phyloP scores from a whole-genome alignment of 257 asterid species.

The Gynochthodes officinalis region DNA sequence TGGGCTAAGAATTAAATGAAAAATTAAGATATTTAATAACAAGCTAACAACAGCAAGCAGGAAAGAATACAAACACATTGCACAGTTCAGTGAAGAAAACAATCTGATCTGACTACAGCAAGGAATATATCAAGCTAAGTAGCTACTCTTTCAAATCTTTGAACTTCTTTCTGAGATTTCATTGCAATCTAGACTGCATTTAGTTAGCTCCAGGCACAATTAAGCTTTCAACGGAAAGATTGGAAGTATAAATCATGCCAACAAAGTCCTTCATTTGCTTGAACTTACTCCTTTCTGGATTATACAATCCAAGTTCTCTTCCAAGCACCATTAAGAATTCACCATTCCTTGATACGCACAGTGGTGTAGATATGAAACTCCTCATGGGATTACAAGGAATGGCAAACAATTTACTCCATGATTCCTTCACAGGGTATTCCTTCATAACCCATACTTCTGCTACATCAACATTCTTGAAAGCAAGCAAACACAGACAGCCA shows the following conservation, averaged over 20 bases:
- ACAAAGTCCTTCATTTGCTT: conserved; percentile 23
- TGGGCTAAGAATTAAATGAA: too few relatives aligned
- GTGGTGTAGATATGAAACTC: conserved; percentile 18
- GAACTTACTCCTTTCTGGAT: conserved; percentile 26
- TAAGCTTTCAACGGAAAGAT: conserved; percentile 34
- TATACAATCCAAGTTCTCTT: conserved; percentile 24
- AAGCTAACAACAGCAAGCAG: too few relatives aligned
- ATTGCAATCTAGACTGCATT: too few relatives aligned
- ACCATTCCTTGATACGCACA: conserved; percentile 32
- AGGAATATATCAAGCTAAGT: too few relatives aligned
- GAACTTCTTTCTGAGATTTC: too few relatives aligned
- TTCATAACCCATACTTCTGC: conserved; percentile 43
- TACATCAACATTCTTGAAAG: neutral
- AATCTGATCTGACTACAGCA: too few relatives aligned
- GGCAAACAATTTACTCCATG: conserved; percentile 35
- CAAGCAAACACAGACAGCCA: conserved; percentile 32
- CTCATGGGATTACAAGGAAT: conserved; percentile 34
- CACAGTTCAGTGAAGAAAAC: too few relatives aligned
- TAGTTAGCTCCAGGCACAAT: conserved; percentile 11
- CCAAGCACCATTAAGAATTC: conserved; percentile 36
- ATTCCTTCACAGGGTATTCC: conserved; percentile 23
- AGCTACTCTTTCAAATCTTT: too few relatives aligned
- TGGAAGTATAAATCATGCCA: neutral
- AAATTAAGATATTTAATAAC: too few relatives aligned
- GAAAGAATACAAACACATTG: too few relatives aligned